phyloP scores from a whole-genome alignment of 768 basidiomycete genomes.

The Termitomyces sp. region DNA sequence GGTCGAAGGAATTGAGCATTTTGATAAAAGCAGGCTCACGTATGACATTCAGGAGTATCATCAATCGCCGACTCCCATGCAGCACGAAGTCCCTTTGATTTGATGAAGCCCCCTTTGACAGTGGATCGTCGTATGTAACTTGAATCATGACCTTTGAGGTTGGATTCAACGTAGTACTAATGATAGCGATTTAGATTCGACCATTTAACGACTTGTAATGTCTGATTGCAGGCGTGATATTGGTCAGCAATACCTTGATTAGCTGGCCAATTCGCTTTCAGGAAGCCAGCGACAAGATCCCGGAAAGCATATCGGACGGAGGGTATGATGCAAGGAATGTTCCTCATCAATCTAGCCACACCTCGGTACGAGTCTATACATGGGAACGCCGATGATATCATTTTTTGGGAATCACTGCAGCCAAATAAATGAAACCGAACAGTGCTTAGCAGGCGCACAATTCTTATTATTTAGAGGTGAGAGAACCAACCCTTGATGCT shows the following conservation, averaged over 20 bases:
- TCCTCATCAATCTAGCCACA: too few relatives aligned
- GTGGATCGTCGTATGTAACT: slow-evolving; percentile 66
- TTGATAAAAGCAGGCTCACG: too few relatives aligned
- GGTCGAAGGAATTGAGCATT: too few relatives aligned
- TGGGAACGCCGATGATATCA: too few relatives aligned
- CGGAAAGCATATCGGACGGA: slow-evolving; percentile 44
- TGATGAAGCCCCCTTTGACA: slow-evolving; percentile 59
- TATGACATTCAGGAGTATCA: slow-evolving; percentile 46
- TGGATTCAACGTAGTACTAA: slow-evolving; percentile 64
- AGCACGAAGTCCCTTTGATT: slow-evolving; percentile 40
- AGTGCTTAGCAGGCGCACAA: too few relatives aligned
- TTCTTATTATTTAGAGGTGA: too few relatives aligned
- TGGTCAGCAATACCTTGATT: slow-evolving; percentile 39
- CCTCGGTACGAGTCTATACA: too few relatives aligned
- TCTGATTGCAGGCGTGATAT: slow-evolving; percentile 68
- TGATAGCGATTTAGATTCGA: slow-evolving; percentile 1
- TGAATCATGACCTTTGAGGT: slow-evolving; percentile 44
- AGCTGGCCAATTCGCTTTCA: slow-evolving; percentile 37
- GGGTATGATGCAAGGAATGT: too few relatives aligned
- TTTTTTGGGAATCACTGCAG: too few relatives aligned
- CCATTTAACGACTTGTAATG: slow-evolving; percentile 15
- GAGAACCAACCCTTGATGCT: too few relatives aligned
- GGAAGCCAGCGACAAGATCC: slow-evolving; percentile 55
- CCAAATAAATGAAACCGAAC: too few relatives aligned
- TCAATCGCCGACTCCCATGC: slow-evolving; percentile 74